Conservation (phyloP, 2,329 filamentous ascomycete species). For the Leptodontidium sp. region DNA sequence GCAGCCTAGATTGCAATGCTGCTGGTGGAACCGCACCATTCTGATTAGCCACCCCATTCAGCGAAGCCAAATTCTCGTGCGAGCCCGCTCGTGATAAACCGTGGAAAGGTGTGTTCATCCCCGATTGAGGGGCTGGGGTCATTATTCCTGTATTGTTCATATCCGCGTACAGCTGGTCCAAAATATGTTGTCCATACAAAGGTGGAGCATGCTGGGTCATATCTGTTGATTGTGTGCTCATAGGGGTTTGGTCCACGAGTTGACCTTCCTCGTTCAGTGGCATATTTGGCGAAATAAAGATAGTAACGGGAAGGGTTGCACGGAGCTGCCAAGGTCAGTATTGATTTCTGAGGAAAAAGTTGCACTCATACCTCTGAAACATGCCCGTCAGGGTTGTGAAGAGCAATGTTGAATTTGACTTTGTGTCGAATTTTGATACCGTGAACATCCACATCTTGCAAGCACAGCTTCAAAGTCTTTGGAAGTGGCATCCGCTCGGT, state of each 20-base stretch:
- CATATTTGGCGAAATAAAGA: conserved; percentile 96
- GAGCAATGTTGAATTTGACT: conserved; percentile 86
- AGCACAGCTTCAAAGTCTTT: conserved; percentile 80
- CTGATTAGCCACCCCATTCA: conserved; percentile 57
- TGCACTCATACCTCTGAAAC: conserved; percentile 76
- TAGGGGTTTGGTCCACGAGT: conserved; percentile 68
- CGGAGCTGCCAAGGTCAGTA: conserved; percentile 65
- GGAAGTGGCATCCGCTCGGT: conserved; percentile 75
- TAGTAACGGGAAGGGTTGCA: conserved; percentile 86
- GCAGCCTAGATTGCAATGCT: conserved; percentile 70
- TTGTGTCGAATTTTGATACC: conserved; percentile 95
- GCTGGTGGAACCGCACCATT: conserved; percentile 57
- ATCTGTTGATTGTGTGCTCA: conserved; percentile 56
- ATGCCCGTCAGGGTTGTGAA: conserved; percentile 95
- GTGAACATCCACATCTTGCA: conserved; percentile 88
- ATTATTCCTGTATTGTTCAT: conserved; percentile 84
- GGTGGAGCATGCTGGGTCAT: conserved; percentile 79
- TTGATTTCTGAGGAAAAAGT: conserved; percentile 9
- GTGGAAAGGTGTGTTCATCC: conserved; percentile 83
- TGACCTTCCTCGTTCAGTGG: conserved; percentile 88
- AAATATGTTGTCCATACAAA: conserved; percentile 86
- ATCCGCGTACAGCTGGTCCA: conserved; percentile 91
- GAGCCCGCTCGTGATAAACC: conserved; percentile 78
- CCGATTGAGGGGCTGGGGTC: conserved; percentile 74
- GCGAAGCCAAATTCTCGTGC: conserved; percentile 76